Base-by-base conservation (phyloP, 495 filamentous ascomycete genomes). In the Hyaloscypha finlandica region DNA sequence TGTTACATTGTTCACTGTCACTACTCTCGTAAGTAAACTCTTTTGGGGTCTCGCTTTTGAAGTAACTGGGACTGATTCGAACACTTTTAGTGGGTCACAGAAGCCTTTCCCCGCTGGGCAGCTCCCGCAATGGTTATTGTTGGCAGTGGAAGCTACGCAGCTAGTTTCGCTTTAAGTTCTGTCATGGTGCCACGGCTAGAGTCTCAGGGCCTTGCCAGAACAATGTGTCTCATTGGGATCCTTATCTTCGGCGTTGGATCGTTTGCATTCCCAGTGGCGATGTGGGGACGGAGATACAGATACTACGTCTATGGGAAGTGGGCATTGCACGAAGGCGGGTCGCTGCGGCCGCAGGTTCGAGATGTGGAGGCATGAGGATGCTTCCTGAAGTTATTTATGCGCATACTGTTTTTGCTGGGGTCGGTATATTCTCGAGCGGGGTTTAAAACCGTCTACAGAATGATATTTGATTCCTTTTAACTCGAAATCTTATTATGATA, bases 51-150 rank as follows among this genome's bases (percentile, higher is more conserved):
- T 25, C 25, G 25, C 25, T 25, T 25, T 25, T 25, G 25, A 25
- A 25, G 25, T 25, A 25, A 25, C 25, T 25, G 25, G 25, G 25
- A 25, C 25, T 25, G 25, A 25, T 25, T 25, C 25, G 25, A 1
- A 25, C 25, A 25, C 25, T 25, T 25, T 25, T 25, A 25, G 25
- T 67, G 65, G 65, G 59, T 56, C 16, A 67, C 58, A 4, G 57
- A 67, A 56, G 65, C 65, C 4, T 67, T 67, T 29, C 65, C 65
- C 6, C 39, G 58, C 3, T 67, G 65, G 65, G 58, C 65, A 16
- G 65, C 65, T 11, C 16, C 65, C 5, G 57, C 57, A 4, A 8
- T 67, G 6, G 48, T 56, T 0, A 30, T 61, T n/a, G 48, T 61
- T 54, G 22, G 8, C 37, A 42, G 57, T 1, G 25, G 14, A 33